Evolutionary conservation across 2,329 filamentous ascomycete genomes (phyloP), one percentile per base, ranked within the genome.

Genomic region (Cladosporium sp.): DNA sequence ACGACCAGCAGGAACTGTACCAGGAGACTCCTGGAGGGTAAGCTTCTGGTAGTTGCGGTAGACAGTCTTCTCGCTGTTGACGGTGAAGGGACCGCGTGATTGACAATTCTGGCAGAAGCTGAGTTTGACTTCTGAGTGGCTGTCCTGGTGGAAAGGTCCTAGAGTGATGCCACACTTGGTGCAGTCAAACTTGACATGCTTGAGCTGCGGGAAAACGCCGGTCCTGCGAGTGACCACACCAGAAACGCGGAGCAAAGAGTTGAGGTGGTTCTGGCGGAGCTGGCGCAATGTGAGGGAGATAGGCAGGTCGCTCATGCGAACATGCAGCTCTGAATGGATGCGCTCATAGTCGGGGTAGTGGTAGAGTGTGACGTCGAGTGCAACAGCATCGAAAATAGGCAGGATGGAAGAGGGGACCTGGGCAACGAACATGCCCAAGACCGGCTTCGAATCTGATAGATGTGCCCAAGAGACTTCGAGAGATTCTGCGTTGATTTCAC

Each of bases 1-100:
- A 74, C 94, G 92, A 68, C 94, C 94, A 35, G 95, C 92, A 4
- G 94, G 95, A 3, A 99, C 94, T 6, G 94, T 97, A 56, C 94
- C 95, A 3, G 94, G 94, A 0, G 95, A 96, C 73, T 99, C 94
- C 70, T 99, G 94, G 12, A 99, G 82, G 0, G 94, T 99, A 66
- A 99, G 80, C 71, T 97, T 99, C 73, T 99, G 94, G 75, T 97
- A 99, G 74, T 99, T 99, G 62, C 94, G 89, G 77, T 99, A 99
- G 15, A 99, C 89, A 0, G 94, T 99, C 80, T 96, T 95, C 72
- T 97, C 94, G 3, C 91, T 94, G 76, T 97, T 97, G 64, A 99
- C 79, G 0, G 88, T 96, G 70, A 99, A 99, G 0, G 94, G 95
- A 0, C 94, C 94, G 39, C 91, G 87, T 37, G 91, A 95, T 75